A percentile compares a stretch with the other conserved stretches of the same genome.
Evolutionary conservation across 495 filamentous ascomycete genomes (phyloP).

Genomic region (Zalerion maritima): DNA sequence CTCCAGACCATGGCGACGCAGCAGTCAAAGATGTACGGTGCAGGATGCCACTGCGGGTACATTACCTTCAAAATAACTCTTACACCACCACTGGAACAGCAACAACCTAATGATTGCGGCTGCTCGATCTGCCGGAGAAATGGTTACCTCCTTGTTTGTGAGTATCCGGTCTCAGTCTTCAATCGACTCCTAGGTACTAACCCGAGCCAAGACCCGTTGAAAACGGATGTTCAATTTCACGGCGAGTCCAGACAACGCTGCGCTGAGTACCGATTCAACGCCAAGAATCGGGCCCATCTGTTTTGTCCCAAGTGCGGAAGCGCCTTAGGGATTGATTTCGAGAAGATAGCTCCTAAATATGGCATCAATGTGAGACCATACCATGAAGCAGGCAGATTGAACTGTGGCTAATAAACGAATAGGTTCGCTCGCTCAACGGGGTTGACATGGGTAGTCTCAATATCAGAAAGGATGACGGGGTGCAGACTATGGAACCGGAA

Average conservation of each 20-base stretch:
- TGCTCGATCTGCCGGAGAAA: constrained; percentile 15
- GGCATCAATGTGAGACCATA: constrained; percentile 15
- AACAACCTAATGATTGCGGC: constrained; percentile 14
- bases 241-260: constrained; percentile 12
- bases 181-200: constrained; percentile 1
- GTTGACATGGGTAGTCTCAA: constrained; percentile 12
- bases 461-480: constrained; percentile 12
- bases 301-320: constrained; percentile 20
- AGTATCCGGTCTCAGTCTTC: too few species aligned
- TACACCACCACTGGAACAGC: constrained; percentile 13
- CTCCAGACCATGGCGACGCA: too few species aligned
- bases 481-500: constrained; percentile 9
- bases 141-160: constrained; percentile 20
- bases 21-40: constrained; percentile 11
- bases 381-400: background rate
- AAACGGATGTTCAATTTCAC: constrained; percentile 12
- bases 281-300: constrained; percentile 17
- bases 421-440: constrained; percentile 16
- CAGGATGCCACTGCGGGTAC: constrained; percentile 20
- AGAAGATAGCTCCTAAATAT: constrained; percentile 8
- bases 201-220: constrained; percentile 12
- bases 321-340: constrained; percentile 20
- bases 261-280: constrained; percentile 18
- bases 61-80: constrained; percentile 17
- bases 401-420: background rate